Evolutionary conservation across 805 yeast species (phyloP).

Genomic region (Debaryomyces hansenii): DNA sequence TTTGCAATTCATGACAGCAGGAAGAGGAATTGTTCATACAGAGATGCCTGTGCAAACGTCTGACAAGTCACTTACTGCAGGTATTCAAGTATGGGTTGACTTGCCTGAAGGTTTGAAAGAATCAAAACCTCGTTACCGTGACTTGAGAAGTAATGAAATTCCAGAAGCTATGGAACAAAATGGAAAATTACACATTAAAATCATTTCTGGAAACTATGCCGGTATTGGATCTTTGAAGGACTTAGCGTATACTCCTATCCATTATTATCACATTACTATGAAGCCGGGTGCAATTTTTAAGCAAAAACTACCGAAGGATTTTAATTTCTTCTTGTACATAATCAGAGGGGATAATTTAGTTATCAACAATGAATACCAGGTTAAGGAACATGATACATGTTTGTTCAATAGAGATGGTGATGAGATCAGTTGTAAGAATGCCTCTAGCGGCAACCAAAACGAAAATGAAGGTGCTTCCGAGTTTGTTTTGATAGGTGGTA

Average conservation of each 20-base stretch:
- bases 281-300: slow-evolving; percentile 63
- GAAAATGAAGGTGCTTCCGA: slow-evolving; percentile 43
- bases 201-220: slow-evolving; percentile 74
- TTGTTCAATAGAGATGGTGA: slow-evolving; percentile 75
- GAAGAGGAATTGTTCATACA: slow-evolving; percentile 80
- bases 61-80: slow-evolving; percentile 51
- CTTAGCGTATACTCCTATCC: slow-evolving; percentile 79
- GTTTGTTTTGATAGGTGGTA: slow-evolving; percentile 73
- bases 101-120: slow-evolving; percentile 64
- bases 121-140: slow-evolving; percentile 74
- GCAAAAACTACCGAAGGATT: slow-evolving; percentile 59
- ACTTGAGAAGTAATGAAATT: slow-evolving; percentile 65
- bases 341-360: slow-evolving; percentile 56
- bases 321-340: slow-evolving; percentile 70
- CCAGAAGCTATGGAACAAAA: slow-evolving; percentile 69
- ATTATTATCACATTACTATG: slow-evolving; percentile 65
- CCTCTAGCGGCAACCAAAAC: slow-evolving; percentile 35
- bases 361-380: slow-evolving; percentile 40
- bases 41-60: slow-evolving; percentile 74
- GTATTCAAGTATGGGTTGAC: slow-evolving; percentile 89
- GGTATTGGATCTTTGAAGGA: slow-evolving; percentile 75
- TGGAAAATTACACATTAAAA: slow-evolving; percentile 60
- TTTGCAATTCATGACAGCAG: slow-evolving; percentile 93
- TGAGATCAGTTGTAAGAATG: slow-evolving; percentile 47
- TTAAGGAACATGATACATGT: slow-evolving; percentile 50